These are phyloP conservation scores for Ulmus americana DNA, from an alignment of 331 rosid species.

Conservation along the genomic window DNA sequence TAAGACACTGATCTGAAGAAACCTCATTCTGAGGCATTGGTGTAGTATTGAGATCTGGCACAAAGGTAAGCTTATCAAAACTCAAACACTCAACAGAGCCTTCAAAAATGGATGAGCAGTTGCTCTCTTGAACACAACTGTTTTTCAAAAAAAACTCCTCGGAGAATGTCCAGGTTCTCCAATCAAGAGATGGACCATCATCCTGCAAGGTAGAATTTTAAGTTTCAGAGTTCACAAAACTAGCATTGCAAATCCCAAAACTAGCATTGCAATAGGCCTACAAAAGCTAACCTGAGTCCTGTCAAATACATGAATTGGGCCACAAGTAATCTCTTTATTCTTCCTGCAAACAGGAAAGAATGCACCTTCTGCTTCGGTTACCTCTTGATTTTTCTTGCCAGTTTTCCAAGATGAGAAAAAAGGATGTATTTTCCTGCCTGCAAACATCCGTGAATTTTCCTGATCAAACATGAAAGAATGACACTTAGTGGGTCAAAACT, in stretches of 20 bases:
- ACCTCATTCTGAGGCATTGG: constrained; percentile 25
- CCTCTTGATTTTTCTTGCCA: constrained; percentile 43
- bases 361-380: constrained; percentile 28
- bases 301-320: constrained; percentile 81
- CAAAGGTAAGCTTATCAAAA: constrained; percentile 38
- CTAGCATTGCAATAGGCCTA: background rate
- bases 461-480: constrained; percentile 28
- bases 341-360: constrained; percentile 23
- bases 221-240: background rate
- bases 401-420: constrained; percentile 55
- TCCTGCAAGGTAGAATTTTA: constrained; percentile 49
- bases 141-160: constrained; percentile 22
- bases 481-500: constrained; percentile 1
- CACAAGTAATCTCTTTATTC: constrained; percentile 30
- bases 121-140: constrained; percentile 25
- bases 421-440: constrained; percentile 72
- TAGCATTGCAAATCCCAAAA: background rate
- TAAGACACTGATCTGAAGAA: constrained; percentile 32
- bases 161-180: constrained; percentile 64
- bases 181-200: constrained; percentile 38
- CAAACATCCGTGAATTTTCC: constrained; percentile 75
- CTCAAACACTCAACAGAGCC: constrained; percentile 53
- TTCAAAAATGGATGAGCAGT: constrained; percentile 35
- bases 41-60: constrained; percentile 24
- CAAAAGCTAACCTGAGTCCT: constrained; percentile 39